phyloP scores from a whole-genome alignment of 139 green algal genomes.

The Ettlia oleoabundans region DNA sequence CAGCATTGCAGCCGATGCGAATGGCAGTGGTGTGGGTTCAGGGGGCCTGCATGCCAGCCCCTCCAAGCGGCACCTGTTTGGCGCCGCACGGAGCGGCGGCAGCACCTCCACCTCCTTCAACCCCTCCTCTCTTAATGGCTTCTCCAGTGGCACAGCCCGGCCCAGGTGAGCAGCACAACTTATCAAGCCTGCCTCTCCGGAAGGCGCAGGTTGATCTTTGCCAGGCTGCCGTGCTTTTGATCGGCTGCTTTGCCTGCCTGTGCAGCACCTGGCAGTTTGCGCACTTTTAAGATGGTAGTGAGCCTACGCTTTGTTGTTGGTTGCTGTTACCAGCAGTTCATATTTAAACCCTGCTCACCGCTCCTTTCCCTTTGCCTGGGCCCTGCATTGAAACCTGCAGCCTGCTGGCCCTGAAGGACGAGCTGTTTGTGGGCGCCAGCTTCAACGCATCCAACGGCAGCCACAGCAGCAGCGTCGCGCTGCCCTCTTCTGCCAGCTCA shows the following conservation, averaged over 20 bases:
- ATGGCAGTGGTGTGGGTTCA: neutral
- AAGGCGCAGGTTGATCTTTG: too few species aligned
- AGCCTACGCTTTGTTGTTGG: too few species aligned
- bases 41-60: neutral
- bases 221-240: too few species aligned
- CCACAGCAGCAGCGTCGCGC: conserved; percentile 5
- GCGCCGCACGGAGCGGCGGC: neutral
- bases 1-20: neutral
- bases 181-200: too few species aligned
- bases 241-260: too few species aligned
- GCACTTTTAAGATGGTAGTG: too few species aligned
- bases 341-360: neutral
- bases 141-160: neutral
- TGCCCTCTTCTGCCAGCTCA: neutral
- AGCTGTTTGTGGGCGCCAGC: conserved; percentile 13
- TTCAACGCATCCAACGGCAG: neutral
- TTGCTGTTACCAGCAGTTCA: too few species aligned
- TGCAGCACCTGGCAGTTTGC: too few species aligned
- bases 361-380: neutral
- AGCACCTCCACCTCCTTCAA: neutral
- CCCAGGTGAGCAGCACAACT: conserved; percentile 3
- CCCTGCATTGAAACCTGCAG: neutral
- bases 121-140: neutral
- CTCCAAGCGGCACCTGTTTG: neutral
- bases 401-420: conserved; percentile 28